Base-by-base conservation (phyloP, 2,329 filamentous ascomycete species). In the Neocatenulostroma microsporum region DNA sequence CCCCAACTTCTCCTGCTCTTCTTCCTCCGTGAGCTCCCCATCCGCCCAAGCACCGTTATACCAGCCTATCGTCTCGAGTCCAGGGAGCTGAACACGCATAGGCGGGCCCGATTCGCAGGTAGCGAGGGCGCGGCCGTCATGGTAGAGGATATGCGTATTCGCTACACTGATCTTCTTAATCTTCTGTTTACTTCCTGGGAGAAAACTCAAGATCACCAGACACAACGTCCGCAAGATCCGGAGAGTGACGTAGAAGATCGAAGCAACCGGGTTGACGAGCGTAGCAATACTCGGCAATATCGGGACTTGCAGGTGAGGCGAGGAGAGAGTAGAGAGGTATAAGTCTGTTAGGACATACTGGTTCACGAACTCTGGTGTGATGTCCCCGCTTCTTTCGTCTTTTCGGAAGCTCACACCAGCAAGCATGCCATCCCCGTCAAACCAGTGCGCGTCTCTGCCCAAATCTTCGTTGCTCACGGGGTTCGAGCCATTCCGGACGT, bases 391-490 rank as follows among this genome's bases (percentile, higher is more conserved):
- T 23, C 65, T 54, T 5, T 61, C 57, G 3, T 59, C 58, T 2
- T 64, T 64, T 20, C 63, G 63, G 53, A 82, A 84, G 13, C 67
- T 66, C 0, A 84, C 78, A 2, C 80, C 80, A 20, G 74, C 74
- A 9, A 84, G 70, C 80, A 84, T 84, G 4, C 80, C 81, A 53
- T 84, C 80, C 21, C 81, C 80, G 47, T 84, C 81, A 43, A 84
- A 84, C 79, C 79, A 84, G 53, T 84, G 80, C 7, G 76, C 71
- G 51, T 81, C 76, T 44, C 77, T 68, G 25, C 69, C 70, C 3
- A 75, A 55, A 36, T 80, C 73, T 15, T 73, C 64, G 40, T 82
- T 78, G 19, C 69, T 69, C 6, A 80, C 64, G 5, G 80, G 79
- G 49, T 84, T 84, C 19, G 74, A 77, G 26, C 81, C 80, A 53